A percentile compares a stretch with the other conserved stretches of the same genome.
Conservation (phyloP, 1,139 yeast species). For the Pichia sp. region DNA sequence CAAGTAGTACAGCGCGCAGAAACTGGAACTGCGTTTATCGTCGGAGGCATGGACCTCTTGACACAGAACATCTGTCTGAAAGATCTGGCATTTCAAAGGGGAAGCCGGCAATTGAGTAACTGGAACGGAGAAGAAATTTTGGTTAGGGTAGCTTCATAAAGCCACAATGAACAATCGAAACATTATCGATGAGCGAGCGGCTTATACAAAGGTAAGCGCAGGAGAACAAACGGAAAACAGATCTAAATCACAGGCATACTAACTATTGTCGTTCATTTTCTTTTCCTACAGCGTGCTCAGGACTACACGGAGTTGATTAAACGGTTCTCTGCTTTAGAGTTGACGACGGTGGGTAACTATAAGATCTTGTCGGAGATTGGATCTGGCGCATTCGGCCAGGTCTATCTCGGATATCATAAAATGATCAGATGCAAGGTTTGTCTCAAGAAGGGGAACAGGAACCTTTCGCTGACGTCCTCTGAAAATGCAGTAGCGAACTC, state of each 20-base stretch:
- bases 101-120: too few relatives aligned
- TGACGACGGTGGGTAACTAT: slow-evolving; percentile 74
- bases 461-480: slow-evolving; percentile 33
- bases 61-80: not conserved
- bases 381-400: slow-evolving; percentile 90
- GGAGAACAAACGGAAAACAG: not conserved
- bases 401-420: slow-evolving; percentile 75
- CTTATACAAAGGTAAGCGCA: slow-evolving; percentile 23
- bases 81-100: not conserved
- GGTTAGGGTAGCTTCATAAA: not conserved
- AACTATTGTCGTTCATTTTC: not conserved
- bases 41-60: not conserved
- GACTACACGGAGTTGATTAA: slow-evolving; percentile 31
- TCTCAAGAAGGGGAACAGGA: slow-evolving; percentile 67
- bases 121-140: not conserved
- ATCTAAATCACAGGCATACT: not conserved
- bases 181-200: slow-evolving; percentile 30
- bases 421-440: slow-evolving; percentile 75
- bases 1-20: not conserved
- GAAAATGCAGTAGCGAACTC: not conserved
- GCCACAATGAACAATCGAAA: slow-evolving; percentile 14
- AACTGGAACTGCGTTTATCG: not conserved
- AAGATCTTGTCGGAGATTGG: slow-evolving; percentile 68
- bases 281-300: slow-evolving; percentile 25
- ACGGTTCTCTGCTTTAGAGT: slow-evolving; percentile 33